A percentile compares a stretch with the other conserved stretches of the same genome.
These are phyloP conservation scores for Dalbergia cochinchinensis DNA, from an alignment of 306 rosid species.

Conservation along the genomic window DNA sequence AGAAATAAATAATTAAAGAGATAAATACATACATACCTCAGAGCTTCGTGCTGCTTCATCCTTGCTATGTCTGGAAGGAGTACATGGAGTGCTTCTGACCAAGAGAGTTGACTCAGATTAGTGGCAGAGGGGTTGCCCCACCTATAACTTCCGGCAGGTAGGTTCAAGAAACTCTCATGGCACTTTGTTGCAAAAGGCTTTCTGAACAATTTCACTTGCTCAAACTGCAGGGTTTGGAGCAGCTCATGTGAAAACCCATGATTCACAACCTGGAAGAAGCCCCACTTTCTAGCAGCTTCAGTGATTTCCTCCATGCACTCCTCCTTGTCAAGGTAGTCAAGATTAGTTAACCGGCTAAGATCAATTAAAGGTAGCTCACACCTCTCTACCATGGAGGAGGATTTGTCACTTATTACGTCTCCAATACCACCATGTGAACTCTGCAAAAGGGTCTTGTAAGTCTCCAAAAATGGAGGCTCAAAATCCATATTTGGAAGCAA, in stretches of 20 bases:
- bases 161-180: constrained; percentile 48
- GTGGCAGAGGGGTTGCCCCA: constrained; percentile 78
- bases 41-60: constrained; percentile 47
- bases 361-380: constrained; percentile 69
- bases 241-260: constrained; percentile 66
- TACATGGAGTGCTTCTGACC: constrained; percentile 82
- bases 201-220: constrained; percentile 59
- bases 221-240: constrained; percentile 50
- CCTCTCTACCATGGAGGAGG: constrained; percentile 37
- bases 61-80: constrained; percentile 55
- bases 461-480: constrained; percentile 71
- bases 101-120: constrained; percentile 55
- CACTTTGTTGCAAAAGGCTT: constrained; percentile 57
- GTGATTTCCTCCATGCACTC: constrained; percentile 61
- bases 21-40: constrained; percentile 51
- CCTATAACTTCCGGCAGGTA: constrained; percentile 58
- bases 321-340: constrained; percentile 45
- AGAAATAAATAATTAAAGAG: too few species aligned
- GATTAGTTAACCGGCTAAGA: constrained; percentile 47
- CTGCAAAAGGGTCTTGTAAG: constrained; percentile 51
- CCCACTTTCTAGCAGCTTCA: constrained; percentile 70
- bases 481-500: constrained; percentile 54
- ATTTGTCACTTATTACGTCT: constrained; percentile 5
- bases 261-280: constrained; percentile 75
- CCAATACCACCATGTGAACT: background rate